Evolutionary conservation across 495 filamentous ascomycete species (phyloP).

Genomic region (Neurospora sp.): DNA sequence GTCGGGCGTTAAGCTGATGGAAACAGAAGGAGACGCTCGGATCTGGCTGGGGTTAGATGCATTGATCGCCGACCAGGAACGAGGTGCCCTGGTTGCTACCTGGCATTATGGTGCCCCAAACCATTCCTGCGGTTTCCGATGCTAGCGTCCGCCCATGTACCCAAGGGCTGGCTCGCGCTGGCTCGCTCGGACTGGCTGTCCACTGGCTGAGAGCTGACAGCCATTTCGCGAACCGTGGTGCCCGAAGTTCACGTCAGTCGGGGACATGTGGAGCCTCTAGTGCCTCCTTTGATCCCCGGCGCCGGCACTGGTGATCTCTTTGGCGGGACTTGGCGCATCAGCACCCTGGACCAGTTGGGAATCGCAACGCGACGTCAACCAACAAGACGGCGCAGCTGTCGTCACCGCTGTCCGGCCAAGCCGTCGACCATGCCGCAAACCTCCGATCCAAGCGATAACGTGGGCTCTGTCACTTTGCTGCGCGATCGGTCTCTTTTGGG

Average conservation of each 20-base stretch:
- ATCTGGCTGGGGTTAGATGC: constrained; percentile 5
- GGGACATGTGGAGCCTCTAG: neutral
- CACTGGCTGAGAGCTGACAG: neutral
- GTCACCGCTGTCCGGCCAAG: neutral
- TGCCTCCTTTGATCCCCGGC: neutral
- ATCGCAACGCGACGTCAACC: neutral
- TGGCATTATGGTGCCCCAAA: constrained; percentile 7
- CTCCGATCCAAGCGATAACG: neutral
- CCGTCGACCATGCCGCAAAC: neutral
- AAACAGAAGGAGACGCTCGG: neutral
- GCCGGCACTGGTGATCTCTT: neutral
- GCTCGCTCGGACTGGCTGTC: neutral
- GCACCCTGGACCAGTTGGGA: neutral
- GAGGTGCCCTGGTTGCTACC: neutral
- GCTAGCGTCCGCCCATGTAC: constrained; percentile 10
- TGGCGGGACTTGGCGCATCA: neutral
- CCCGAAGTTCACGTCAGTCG: neutral
- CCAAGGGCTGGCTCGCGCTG: neutral
- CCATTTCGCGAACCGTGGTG: neutral
- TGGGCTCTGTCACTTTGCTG: neutral
- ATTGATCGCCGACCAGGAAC: constrained; percentile 25
- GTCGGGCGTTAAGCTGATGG: neutral
- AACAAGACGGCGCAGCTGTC: neutral
- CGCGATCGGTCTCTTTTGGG: neutral
- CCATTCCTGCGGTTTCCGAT: constrained; percentile 19